Evolutionary conservation across 2,329 filamentous ascomycete genomes (phyloP), one percentile per base, ranked within the genome.

Genomic region (Monosporascus sp.): DNA sequence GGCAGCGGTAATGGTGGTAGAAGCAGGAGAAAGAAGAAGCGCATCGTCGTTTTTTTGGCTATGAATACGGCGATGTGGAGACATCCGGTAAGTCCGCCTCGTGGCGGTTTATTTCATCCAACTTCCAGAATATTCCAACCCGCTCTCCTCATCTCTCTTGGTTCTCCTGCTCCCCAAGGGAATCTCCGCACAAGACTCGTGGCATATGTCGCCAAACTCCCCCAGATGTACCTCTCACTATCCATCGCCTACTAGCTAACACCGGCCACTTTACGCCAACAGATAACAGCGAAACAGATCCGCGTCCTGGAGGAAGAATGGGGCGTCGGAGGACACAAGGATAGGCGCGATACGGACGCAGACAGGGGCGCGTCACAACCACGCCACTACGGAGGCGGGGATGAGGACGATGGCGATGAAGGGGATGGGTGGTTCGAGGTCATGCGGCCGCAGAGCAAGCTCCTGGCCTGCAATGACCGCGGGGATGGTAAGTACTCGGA

Each of bases 21-120:
- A 49, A 54, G 43, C 22, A 43, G 36, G 20, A 70, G 66, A 6
- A 69, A 66, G 50, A 82, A 78, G 68, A 87, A 86, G 69, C 81
- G 77, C 58, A 90, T 96, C 37, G 64, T 94, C 2, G 87, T 93
- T 0, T 88, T 88, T 2, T 86, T 87, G 1, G 85, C 88, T 31
- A 96, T 96, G 90, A 96, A 97, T 68, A 90, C 84, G 24, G 85
- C 86, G 4, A 96, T 96, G 92, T 96, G 89, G 87, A 76, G 78
- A 52, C 90, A 97, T 67, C 92, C 91, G 2, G 75, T 96, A 46
- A 46, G 43, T 46, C 20, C 20, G 20, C 9, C 25, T 17, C 25
- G 7, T 46, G 27, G 9, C 27, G 5, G 27, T 9, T 31, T 14
- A 31, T 46, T 46, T 46, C 9, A 15, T 27, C 11, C 43, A 11